Percentiles rank a stretch among this genome's conserved stretches.
Evolutionary conservation across 2,329 filamentous ascomycete species (phyloP).

Genomic region (Botrytis fabae): DNA sequence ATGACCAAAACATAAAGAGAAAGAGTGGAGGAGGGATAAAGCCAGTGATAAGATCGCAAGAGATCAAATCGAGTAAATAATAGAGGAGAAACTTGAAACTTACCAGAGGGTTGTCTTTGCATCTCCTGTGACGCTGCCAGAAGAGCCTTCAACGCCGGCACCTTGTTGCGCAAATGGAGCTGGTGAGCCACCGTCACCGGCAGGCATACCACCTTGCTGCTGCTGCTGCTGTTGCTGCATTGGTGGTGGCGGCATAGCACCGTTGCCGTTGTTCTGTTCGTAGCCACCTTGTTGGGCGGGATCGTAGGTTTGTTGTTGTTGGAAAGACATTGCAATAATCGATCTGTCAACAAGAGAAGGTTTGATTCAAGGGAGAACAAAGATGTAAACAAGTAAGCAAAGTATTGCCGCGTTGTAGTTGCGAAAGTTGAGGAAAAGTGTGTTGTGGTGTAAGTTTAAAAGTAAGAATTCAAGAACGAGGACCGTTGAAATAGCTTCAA

Average conservation of each 20-base stretch:
- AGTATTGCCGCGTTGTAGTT: background rate
- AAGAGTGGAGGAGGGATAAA: slow-evolving; percentile 41
- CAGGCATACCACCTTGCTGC: slow-evolving; percentile 35
- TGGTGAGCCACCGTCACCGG: slow-evolving; percentile 60
- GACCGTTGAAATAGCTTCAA: slow-evolving; percentile 14
- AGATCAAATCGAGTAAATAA: background rate
- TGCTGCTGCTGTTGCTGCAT: slow-evolving; percentile 46
- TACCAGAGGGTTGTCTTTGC: slow-evolving; percentile 59
- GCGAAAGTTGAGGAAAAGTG: background rate
- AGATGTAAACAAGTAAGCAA: slow-evolving; percentile 12
- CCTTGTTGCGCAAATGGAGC: slow-evolving; percentile 50
- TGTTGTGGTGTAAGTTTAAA: slow-evolving; percentile 19
- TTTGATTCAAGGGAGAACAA: background rate
- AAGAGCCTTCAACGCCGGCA: slow-evolving; percentile 38
- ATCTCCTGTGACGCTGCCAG: slow-evolving; percentile 47
- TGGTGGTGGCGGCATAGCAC: slow-evolving; percentile 47
- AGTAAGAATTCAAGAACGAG: slow-evolving; percentile 16
- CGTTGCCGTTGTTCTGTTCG: slow-evolving; percentile 45
- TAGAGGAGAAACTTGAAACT: slow-evolving; percentile 30
- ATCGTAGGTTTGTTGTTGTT: slow-evolving; percentile 47
- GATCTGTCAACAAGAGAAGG: background rate
- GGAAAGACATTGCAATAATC: slow-evolving; percentile 12
- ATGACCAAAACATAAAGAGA: background rate
- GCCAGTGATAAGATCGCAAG: slow-evolving; percentile 14
- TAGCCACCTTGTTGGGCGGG: slow-evolving; percentile 60